Evolutionary conservation across 495 filamentous ascomycete genomes (phyloP), one percentile per base, ranked within the genome.

Genomic region (Podospora appendiculata): DNA sequence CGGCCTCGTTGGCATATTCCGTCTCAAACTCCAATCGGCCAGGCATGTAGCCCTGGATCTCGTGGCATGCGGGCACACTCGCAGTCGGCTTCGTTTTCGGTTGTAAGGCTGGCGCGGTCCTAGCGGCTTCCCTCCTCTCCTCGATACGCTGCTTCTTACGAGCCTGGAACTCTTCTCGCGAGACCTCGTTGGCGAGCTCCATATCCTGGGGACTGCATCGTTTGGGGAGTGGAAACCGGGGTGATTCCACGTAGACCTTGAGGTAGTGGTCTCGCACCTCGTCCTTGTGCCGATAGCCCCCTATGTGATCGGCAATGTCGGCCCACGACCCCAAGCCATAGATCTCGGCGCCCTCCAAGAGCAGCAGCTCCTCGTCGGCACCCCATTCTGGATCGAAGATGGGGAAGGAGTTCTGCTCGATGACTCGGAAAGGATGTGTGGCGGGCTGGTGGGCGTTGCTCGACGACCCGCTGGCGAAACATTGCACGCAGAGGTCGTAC

Each of bases 31-130:
- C 93, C 52, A 99, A 70, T 16, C 93, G 89, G 36, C 94, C 93
- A 3, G 93, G 93, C 93, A 99, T 99, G 68, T 95, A 99, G 4
- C 93, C 93, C 64, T 94, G 88, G 32, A 99, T 92, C 66, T 99
- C 93, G 68, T 99, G 93, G 65, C 94, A 97, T 32, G 91, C 80
- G 13, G 93, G 93, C 4, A 94, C 88, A 72, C 85, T 90, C 19
- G 91, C 89, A 2, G 91, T 96, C 0, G 93, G 93, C 61, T 97
- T 97, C 64, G 90, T 88, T 69, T 95, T 96, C 11, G 93, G 91
- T 16, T 87, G 87, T 18, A 88, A 78, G 4, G 90, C 85, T 7
- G 88, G 83, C 1, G 88, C 88, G 42, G 88, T 85, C 69, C 88
- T 91, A 34, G 88, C 86, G 11, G 83, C 87, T 54, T 96, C 90